Evolutionary conservation across 2,329 filamentous ascomycete genomes (phyloP).

Genomic region (Myriosclerotinia curreyana): DNA sequence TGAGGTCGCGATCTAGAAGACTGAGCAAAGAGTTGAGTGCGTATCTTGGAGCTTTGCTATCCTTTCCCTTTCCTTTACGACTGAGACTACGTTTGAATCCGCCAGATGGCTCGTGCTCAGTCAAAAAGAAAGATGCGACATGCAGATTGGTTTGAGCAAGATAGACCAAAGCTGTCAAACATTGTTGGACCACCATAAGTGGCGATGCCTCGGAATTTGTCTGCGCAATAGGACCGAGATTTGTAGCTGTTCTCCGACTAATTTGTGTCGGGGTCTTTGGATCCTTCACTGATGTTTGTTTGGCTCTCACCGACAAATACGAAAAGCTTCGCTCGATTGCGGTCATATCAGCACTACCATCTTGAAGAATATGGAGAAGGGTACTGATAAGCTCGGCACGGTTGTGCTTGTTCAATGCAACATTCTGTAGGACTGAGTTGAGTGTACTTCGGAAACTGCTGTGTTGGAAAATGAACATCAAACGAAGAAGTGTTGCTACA

Average conservation of each 20-base stretch:
- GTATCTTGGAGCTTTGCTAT: conserved; percentile 79
- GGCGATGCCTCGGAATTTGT: conserved; percentile 87
- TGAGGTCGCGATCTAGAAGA: conserved; percentile 86
- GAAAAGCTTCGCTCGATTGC: conserved; percentile 95
- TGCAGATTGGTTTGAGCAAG: conserved; percentile 82
- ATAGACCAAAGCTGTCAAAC: conserved; percentile 78
- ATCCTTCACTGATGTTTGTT: conserved; percentile 63
- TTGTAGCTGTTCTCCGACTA: conserved; percentile 71
- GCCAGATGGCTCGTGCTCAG: conserved; percentile 80
- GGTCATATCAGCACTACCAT: conserved; percentile 88
- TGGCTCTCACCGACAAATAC: conserved; percentile 86
- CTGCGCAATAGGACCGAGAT: conserved; percentile 46
- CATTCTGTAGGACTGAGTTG: conserved; percentile 82
- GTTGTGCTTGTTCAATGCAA: conserved; percentile 96
- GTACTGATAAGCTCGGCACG: conserved; percentile 91
- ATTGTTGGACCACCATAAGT: conserved; percentile 93
- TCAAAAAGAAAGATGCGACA: conserved; percentile 87
- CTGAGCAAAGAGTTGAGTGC: conserved; percentile 88
- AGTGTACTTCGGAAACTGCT: conserved; percentile 80
- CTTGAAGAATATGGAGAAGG: conserved; percentile 87
- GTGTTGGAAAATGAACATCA: conserved; percentile 96
- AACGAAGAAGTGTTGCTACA: conserved; percentile 89
- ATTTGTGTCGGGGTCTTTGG: conserved; percentile 74
- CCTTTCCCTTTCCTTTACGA: conserved; percentile 85
- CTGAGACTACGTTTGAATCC: conserved; percentile 73